phyloP scores from a whole-genome alignment of 345 rosid species.

The Rhodamnia rubescens region DNA sequence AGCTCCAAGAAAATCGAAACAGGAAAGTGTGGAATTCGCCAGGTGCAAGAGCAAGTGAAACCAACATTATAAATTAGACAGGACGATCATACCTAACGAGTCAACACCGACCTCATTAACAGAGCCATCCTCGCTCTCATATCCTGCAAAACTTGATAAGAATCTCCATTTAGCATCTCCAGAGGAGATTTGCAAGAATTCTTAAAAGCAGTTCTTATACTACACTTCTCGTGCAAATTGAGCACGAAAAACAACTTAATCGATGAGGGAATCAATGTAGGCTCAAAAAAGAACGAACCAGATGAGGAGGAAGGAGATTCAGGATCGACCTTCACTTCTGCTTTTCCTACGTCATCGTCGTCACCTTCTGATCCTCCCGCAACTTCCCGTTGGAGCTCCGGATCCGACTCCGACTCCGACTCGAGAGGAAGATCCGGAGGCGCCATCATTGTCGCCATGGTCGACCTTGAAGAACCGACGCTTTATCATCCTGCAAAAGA shows the following conservation, averaged over 20 bases:
- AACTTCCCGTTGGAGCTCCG: constrained; percentile 17
- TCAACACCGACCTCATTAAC: constrained; percentile 27
- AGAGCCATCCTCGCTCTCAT: constrained; percentile 51
- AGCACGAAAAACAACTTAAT: neutral
- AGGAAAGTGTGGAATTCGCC: neutral
- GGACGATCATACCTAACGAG: constrained; percentile 22
- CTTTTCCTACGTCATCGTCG: constrained; percentile 3
- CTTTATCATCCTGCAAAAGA: constrained; percentile 49
- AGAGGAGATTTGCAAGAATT: neutral
- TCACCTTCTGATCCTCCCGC: constrained; percentile 31
- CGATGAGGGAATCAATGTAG: neutral
- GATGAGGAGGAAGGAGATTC: constrained; percentile 20
- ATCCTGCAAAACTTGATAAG: constrained; percentile 21
- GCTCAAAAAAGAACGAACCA: constrained; percentile 24
- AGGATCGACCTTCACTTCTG: neutral
- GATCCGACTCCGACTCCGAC: constrained; percentile 60
- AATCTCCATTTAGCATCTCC: neutral
- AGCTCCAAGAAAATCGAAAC: neutral
- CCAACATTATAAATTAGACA: neutral
- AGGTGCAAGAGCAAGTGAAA: neutral
- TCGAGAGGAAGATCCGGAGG: constrained; percentile 59
- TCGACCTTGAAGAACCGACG: constrained; percentile 69
- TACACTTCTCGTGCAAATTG: neutral
- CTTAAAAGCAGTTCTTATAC: neutral
- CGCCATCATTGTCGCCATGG: constrained; percentile 55